Base-by-base conservation (phyloP, 2,329 filamentous ascomycete genomes). In the Ophiocordyceps robertsii region DNA sequence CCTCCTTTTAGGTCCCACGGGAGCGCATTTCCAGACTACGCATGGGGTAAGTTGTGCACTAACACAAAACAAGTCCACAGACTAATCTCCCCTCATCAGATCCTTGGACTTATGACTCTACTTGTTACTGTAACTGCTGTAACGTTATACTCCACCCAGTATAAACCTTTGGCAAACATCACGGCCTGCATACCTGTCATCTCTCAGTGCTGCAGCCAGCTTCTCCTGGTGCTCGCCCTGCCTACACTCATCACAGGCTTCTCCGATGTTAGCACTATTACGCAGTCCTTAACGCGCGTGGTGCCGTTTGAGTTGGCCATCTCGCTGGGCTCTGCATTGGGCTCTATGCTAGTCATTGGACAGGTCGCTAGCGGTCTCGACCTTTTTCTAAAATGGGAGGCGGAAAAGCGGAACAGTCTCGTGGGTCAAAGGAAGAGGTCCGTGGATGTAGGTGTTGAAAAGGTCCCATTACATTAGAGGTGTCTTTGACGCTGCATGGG, bases 231-330 rank as follows among this genome's bases (percentile, higher is more conserved):
- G 12, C 45, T 60, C 4, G 40, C 51, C 3, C 24, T 54, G 4
- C 41, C 47, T 0, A 51, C 56, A 1, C 44, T 47, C 13, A 41
- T 56, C 7, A 51, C 49, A 0, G 58, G 59, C 7, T 59, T 61
- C 33, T 43, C 49, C 2, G 56, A 57, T 29, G 43, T 61, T 2
- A 53, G 49, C 38, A 46, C 45, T 8, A 48, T 58, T 10, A 43
- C 51, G 1, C 46, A 61, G 17, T 57, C 56, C 41, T 38, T 57
- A 21, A 56, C 54, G 6, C 51, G 53, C 13, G 38, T 54, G n/a
- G 38, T 61, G 6, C 43, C 54, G 2, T 53, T 62, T 29, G 51
- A 57, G 37, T 24, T 48, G 8, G 53, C 50, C 8, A 33, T 61
- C 4, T 24, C 43, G 6, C 6, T 52, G 5, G 59, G 56, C 4